phyloP scores from a whole-genome alignment of 305 asterid species.

The Monarda citriodora region DNA sequence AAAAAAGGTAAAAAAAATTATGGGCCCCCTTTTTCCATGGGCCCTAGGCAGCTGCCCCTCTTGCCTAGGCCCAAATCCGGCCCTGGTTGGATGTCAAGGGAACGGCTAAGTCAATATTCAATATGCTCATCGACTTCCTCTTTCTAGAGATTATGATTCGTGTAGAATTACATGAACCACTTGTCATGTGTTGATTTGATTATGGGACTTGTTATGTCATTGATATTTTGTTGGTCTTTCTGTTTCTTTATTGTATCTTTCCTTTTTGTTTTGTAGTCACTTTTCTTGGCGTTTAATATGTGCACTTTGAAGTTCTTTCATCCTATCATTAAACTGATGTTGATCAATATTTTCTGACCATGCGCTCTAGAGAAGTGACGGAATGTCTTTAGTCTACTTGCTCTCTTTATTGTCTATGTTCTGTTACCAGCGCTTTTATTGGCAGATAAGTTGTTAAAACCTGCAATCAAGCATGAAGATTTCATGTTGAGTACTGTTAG shows the following conservation, averaged over 20 bases:
- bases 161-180: slow-evolving; percentile 1
- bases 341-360: background rate
- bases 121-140: background rate
- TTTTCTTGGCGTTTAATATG: too few species aligned
- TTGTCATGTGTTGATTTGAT: background rate
- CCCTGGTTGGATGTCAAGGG: background rate
- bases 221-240: background rate
- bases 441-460: background rate
- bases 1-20: too few species aligned
- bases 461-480: background rate
- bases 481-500: too few species aligned
- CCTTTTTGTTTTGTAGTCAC: background rate
- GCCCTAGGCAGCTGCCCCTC: too few species aligned
- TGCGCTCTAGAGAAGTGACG: background rate
- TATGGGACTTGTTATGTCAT: background rate
- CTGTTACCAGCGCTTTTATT: background rate
- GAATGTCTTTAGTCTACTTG: background rate
- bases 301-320: background rate
- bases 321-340: background rate
- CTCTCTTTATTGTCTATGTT: background rate
- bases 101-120: background rate
- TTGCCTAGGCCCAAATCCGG: too few species aligned
- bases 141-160: slow-evolving; percentile 10
- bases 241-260: background rate
- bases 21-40: too few species aligned